A percentile compares a stretch with the other conserved stretches of the same genome.
Evolutionary conservation across 2,329 filamentous ascomycete genomes (phyloP).

Genomic region (Hypoxylon sp.): DNA sequence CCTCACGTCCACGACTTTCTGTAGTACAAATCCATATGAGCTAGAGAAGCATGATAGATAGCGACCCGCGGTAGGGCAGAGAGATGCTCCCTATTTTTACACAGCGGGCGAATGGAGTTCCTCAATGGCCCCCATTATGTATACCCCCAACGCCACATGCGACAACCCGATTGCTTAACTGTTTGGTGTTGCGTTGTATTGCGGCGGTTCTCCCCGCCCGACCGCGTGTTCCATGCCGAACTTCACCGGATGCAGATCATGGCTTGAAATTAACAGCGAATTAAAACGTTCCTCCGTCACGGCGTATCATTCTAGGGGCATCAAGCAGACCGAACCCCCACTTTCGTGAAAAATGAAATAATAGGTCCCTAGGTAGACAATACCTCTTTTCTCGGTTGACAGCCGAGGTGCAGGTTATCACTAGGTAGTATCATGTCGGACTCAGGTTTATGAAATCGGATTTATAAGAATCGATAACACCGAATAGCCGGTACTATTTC

Average conservation of each 20-base stretch:
- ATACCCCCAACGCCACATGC: conserved; percentile 18
- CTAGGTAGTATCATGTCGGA: background rate
- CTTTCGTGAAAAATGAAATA: background rate
- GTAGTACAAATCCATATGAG: conserved; percentile 25
- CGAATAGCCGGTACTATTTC: background rate
- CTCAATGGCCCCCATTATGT: conserved; percentile 25
- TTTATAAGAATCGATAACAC: background rate
- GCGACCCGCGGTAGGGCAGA: conserved; percentile 5
- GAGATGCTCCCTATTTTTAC: background rate
- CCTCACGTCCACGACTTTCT: conserved; percentile 17
- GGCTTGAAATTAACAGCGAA: conserved; percentile 2
- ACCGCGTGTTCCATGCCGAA: conserved; percentile 25
- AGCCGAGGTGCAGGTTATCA: conserved; percentile 2
- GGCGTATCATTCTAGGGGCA: background rate
- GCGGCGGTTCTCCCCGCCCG: conserved; percentile 6
- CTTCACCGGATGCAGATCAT: conserved; percentile 7
- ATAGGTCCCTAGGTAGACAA: no score
- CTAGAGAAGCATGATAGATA: conserved; percentile 32
- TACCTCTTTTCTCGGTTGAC: background rate
- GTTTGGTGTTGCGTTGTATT: conserved; percentile 17
- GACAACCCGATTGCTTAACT: conserved; percentile 3
- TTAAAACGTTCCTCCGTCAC: conserved; percentile 1
- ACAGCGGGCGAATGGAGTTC: background rate
- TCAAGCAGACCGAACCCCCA: background rate
- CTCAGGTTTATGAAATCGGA: background rate